Conservation (phyloP, 208 protist species). For the Angomonas desouzai region DNA sequence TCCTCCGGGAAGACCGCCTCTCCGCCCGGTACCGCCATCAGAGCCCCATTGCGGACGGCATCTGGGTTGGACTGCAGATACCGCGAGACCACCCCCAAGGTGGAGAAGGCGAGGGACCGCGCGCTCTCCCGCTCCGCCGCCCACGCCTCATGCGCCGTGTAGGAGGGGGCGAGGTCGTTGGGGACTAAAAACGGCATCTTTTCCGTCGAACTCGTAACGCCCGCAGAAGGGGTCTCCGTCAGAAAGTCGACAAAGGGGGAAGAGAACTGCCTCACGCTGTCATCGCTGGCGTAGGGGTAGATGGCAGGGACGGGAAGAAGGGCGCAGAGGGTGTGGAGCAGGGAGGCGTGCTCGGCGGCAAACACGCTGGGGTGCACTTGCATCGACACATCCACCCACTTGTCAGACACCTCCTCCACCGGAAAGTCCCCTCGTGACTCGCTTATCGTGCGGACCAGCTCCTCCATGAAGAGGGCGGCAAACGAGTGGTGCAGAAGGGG, state of each 20-base stretch:
- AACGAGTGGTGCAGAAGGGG: slow-evolving; percentile 50
- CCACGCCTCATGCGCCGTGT: slow-evolving; percentile 12
- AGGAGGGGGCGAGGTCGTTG: neutral
- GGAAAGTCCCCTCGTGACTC: slow-evolving; percentile 48
- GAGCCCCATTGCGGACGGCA: slow-evolving; percentile 59
- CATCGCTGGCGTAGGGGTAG: slow-evolving; percentile 80
- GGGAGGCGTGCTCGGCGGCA: slow-evolving; percentile 51
- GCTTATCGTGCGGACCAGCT: slow-evolving; percentile 65
- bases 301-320: slow-evolving; percentile 55
- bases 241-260: slow-evolving; percentile 51
- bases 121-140: slow-evolving; percentile 25
- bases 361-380: slow-evolving; percentile 27
- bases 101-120: slow-evolving; percentile 24
- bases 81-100: slow-evolving; percentile 61
- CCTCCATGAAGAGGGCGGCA: slow-evolving; percentile 47
- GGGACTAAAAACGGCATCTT: neutral
- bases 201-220: neutral
- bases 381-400: slow-evolving; percentile 35
- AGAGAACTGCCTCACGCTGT: slow-evolving; percentile 38
- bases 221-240: slow-evolving; percentile 17
- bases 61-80: slow-evolving; percentile 80
- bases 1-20: slow-evolving; percentile 51
- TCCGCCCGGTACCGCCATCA: slow-evolving; percentile 45
- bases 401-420: slow-evolving; percentile 31
- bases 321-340: slow-evolving; percentile 59